Evolutionary conservation across 495 filamentous ascomycete species (phyloP).

Genomic region (Penicillium taxi): DNA sequence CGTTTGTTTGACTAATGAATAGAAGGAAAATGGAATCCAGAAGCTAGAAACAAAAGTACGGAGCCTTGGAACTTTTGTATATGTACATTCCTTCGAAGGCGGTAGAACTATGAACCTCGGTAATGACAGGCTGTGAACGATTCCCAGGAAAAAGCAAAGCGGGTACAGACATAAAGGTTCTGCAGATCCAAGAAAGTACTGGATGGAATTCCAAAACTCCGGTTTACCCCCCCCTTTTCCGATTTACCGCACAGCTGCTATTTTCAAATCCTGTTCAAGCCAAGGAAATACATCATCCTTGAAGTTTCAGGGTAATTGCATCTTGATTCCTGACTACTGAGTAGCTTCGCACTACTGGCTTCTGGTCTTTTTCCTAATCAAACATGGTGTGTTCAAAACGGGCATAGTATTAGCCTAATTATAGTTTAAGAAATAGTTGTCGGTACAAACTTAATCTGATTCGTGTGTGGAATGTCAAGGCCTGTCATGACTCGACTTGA

Average conservation of each 20-base stretch:
- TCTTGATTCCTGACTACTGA: constrained; percentile 12
- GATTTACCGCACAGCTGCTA: too few relatives aligned
- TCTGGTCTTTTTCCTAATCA: constrained; percentile 5
- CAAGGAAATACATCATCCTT: constrained; percentile 10
- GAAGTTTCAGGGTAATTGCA: constrained; percentile 23
- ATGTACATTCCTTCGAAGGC: too few relatives aligned
- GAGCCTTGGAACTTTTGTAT: too few relatives aligned
- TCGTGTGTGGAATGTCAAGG: too few relatives aligned
- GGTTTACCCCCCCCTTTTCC: too few relatives aligned
- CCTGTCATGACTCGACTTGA: too few relatives aligned
- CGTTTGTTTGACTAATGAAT: too few relatives aligned
- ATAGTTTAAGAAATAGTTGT: background rate
- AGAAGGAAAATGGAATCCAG: too few relatives aligned
- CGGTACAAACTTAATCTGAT: too few relatives aligned
- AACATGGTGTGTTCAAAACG: too few relatives aligned
- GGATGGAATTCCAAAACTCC: background rate
- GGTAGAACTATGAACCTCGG: too few relatives aligned
- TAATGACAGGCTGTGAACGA: too few relatives aligned
- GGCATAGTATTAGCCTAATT: background rate
- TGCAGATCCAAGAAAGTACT: constrained; percentile 3
- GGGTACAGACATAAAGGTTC: background rate
- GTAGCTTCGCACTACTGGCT: constrained; percentile 13
- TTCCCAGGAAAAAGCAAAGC: background rate
- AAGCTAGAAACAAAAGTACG: constrained; percentile 1
- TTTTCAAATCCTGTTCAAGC: constrained; percentile 4